phyloP scores from a whole-genome alignment of 2,329 filamentous ascomycete genomes.

The Xylariaceae sp. region DNA sequence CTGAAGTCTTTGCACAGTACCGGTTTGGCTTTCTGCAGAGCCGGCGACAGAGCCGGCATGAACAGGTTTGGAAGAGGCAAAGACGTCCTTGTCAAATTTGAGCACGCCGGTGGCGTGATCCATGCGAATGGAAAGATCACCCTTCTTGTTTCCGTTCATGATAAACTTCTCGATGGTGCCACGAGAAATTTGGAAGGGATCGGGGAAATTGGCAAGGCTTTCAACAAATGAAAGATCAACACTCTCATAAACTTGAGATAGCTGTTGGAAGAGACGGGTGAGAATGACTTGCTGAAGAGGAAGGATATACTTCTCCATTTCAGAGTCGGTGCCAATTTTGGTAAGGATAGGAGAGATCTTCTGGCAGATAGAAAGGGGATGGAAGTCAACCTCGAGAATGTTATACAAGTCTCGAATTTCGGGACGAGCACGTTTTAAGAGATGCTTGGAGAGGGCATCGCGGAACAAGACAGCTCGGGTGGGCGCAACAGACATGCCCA shows the following conservation, averaged over 20 bases:
- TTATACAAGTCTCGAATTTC: conserved; percentile 98
- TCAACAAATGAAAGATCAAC: conserved; percentile 92
- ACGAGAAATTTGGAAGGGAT: conserved; percentile 87
- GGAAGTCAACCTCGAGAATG: conserved; percentile 98
- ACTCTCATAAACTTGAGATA: conserved; percentile 98
- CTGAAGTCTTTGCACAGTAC: conserved; percentile 88
- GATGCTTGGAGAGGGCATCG: conserved; percentile 89
- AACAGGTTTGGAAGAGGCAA: conserved; percentile 90
- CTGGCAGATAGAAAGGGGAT: conserved; percentile 96
- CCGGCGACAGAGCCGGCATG: conserved; percentile 78
- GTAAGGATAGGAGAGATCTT: conserved; percentile 96
- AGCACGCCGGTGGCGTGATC: conserved; percentile 92
- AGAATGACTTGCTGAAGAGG: conserved; percentile 98
- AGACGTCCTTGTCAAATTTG: conserved; percentile 96
- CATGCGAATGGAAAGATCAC: conserved; percentile 90
- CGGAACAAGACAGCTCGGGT: conserved; percentile 90
- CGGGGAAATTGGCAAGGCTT: conserved; percentile 89
- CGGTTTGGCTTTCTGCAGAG: conserved; percentile 78
- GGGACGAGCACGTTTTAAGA: conserved; percentile 84
- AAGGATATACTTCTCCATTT: conserved; percentile 95
- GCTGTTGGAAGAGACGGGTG: conserved; percentile 95
- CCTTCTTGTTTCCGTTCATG: conserved; percentile 99
- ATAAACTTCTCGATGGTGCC: conserved; percentile 99
- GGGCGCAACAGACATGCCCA: conserved; percentile 86
- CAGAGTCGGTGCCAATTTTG: conserved; percentile 86